These are phyloP conservation scores for Emydomyces testavorans DNA, from an alignment of 2,329 filamentous ascomycete species.

Conservation along the genomic window DNA sequence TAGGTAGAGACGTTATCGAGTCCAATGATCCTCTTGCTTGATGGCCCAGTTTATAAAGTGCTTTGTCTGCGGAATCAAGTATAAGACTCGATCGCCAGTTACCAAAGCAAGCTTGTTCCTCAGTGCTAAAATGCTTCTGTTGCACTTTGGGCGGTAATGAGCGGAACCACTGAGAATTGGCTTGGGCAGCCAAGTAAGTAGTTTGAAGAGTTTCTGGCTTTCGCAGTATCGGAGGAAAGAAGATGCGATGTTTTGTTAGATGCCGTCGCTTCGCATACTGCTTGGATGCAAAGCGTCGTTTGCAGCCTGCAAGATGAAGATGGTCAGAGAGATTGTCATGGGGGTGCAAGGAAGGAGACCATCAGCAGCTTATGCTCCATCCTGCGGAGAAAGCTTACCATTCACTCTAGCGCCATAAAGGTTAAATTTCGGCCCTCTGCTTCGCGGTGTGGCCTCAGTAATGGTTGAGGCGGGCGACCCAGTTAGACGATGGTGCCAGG, in stretches of 20 bases:
- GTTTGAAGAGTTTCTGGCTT: conserved; percentile 12
- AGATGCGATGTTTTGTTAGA: conserved; percentile 8
- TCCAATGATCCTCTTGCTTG: conserved; percentile 26
- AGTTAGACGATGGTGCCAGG: not conserved
- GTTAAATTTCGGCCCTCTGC: conserved; percentile 1
- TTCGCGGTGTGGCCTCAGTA: conserved; percentile 1
- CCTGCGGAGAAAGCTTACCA: conserved; percentile 8
- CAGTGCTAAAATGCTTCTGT: conserved; percentile 56
- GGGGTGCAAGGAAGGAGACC: conserved; percentile 1
- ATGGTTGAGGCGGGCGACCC: not conserved
- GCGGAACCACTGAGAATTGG: conserved; percentile 57
- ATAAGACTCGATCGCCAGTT: conserved; percentile 44
- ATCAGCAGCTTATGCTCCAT: not conserved
- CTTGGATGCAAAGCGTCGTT: conserved; percentile 4
- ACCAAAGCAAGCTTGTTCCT: conserved; percentile 53
- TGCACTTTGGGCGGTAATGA: conserved; percentile 62
- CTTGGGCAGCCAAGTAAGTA: conserved; percentile 35
- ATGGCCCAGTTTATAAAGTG: conserved; percentile 40
- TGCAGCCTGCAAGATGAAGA: conserved; percentile 6
- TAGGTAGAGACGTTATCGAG: conserved; percentile 17
- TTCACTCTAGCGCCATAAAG: not conserved
- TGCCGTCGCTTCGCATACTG: not conserved
- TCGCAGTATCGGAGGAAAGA: conserved; percentile 6
- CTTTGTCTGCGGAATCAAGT: conserved; percentile 49
- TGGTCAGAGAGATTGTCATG: not conserved